Evolutionary conservation across 140 eudicot genomes (phyloP).

Genomic region (Senecio squalidus): DNA sequence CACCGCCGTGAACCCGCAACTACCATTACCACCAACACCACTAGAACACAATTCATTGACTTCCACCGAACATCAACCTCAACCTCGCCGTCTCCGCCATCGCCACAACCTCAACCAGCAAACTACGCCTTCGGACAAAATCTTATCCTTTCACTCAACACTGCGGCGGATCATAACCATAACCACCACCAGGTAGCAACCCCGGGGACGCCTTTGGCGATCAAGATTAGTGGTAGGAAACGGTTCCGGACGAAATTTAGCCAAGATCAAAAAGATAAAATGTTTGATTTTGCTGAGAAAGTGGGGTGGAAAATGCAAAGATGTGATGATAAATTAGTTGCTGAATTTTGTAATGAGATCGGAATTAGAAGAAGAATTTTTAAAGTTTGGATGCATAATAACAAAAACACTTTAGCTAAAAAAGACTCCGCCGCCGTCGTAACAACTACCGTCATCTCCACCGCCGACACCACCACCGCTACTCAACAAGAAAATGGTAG

Average conservation of each 20-base stretch:
- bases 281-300: constrained; percentile 58
- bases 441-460: not conserved
- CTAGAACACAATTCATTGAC: constrained; percentile 39
- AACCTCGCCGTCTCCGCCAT: constrained; percentile 37
- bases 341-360: constrained; percentile 53
- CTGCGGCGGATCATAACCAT: constrained; percentile 30
- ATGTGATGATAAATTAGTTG: constrained; percentile 42
- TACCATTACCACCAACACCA: constrained; percentile 16
- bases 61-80: constrained; percentile 37
- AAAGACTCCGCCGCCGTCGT: constrained; percentile 5
- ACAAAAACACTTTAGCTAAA: constrained; percentile 58
- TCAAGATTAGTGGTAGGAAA: constrained; percentile 47
- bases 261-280: constrained; percentile 73
- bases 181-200: constrained; percentile 25
- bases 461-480: not conserved
- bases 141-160: constrained; percentile 28
- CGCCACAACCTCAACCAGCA: constrained; percentile 30
- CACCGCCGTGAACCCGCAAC: constrained; percentile 72
- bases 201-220: constrained; percentile 50
- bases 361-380: constrained; percentile 66
- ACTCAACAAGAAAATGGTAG: constrained; percentile 31
- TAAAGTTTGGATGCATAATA: constrained; percentile 95
- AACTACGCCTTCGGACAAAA: constrained; percentile 21
- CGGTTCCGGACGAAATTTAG: constrained; percentile 75
- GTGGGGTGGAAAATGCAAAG: constrained; percentile 81